Evolutionary conservation across 805 yeast species (phyloP).

Genomic region (Kurtzmaniella fragi): DNA sequence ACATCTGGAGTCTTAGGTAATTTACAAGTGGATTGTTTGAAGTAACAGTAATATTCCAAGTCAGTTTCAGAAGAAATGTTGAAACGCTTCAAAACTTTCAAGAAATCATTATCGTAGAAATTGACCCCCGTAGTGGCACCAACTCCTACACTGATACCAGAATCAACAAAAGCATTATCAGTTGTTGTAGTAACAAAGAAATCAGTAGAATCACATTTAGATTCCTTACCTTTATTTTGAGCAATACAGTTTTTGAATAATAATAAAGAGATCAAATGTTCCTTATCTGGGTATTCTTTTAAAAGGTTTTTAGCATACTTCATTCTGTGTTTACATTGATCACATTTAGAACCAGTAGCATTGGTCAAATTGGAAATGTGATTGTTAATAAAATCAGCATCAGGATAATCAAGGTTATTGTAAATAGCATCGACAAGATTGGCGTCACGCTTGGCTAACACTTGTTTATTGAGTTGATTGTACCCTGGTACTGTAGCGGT

Average conservation of each 20-base stretch:
- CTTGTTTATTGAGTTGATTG: slow-evolving; percentile 17
- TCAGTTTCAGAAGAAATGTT: slow-evolving; percentile 33
- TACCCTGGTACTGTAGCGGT: slow-evolving; percentile 18
- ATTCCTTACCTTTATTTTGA: slow-evolving; percentile 21
- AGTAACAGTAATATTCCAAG: slow-evolving; percentile 52
- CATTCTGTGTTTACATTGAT: slow-evolving; percentile 31
- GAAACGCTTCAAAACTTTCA: slow-evolving; percentile 30
- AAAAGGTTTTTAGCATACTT: slow-evolving; percentile 23
- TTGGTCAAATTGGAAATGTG: slow-evolving; percentile 23
- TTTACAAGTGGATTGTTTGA: slow-evolving; percentile 39
- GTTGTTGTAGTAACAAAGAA: slow-evolving; percentile 34
- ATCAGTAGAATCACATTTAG: slow-evolving; percentile 30
- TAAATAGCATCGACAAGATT: slow-evolving; percentile 23
- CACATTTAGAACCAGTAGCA: slow-evolving; percentile 30
- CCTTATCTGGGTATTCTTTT: slow-evolving; percentile 23
- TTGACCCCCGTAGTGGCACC: slow-evolving; percentile 22
- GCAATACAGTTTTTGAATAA: slow-evolving; percentile 31
- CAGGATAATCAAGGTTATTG: slow-evolving; percentile 16
- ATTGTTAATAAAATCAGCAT: slow-evolving; percentile 23
- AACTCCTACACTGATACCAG: slow-evolving; percentile 15
- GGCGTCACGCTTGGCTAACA: slow-evolving; percentile 12
- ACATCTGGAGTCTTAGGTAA: slow-evolving; percentile 50
- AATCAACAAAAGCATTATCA: slow-evolving; percentile 12
- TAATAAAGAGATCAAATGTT: slow-evolving; percentile 30
- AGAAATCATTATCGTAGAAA: slow-evolving; percentile 35